phyloP scores from a whole-genome alignment of 139 green algal species.

The Spirogloea muscicola region DNA sequence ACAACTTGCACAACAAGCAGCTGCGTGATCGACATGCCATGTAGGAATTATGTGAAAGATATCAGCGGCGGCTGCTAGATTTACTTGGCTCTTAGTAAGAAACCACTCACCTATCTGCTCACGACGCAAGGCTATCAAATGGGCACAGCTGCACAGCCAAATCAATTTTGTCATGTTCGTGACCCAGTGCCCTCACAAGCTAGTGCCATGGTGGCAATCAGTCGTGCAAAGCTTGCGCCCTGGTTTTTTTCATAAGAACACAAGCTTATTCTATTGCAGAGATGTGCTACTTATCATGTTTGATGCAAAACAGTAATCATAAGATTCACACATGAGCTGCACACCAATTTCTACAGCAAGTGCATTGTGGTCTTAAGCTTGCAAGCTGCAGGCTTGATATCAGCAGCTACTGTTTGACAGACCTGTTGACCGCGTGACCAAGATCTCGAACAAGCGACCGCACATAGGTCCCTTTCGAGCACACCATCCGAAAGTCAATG shows the following conservation, averaged over 20 bases:
- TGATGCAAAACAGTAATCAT: background rate
- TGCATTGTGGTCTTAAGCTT: background rate
- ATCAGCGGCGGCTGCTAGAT: background rate
- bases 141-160: background rate
- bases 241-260: too few relatives aligned
- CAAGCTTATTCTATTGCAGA: too few relatives aligned
- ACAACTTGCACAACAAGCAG: background rate
- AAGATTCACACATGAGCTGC: background rate
- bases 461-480: conserved; percentile 56
- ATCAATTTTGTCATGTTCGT: too few relatives aligned
- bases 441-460: conserved; percentile 49
- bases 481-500: conserved; percentile 46
- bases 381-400: conserved; percentile 7
- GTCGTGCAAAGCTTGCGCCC: too few relatives aligned
- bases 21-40: background rate
- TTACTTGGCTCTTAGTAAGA: background rate
- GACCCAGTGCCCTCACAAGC: too few relatives aligned
- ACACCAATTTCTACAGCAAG: background rate
- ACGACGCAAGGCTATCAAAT: background rate
- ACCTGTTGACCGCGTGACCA: conserved; percentile 13
- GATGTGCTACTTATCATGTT: too few relatives aligned
- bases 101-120: conserved; percentile 16
- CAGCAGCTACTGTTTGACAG: conserved; percentile 3
- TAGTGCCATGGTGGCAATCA: too few relatives aligned
- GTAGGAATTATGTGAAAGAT: background rate